phyloP scores from a whole-genome alignment of 306 rosid species.

The Coriaria nepalensis region DNA sequence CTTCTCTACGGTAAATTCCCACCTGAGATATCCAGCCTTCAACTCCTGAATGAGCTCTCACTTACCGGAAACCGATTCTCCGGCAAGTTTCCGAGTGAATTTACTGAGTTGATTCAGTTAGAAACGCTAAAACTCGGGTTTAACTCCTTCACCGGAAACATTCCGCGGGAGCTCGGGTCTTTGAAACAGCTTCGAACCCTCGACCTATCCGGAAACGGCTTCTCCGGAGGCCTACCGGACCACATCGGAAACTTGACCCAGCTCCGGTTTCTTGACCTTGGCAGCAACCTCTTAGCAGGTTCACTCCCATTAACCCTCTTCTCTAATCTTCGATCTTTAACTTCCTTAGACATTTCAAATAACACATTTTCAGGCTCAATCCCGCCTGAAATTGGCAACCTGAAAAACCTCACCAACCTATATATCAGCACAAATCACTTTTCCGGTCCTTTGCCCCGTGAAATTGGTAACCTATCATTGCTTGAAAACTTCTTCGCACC shows the following conservation, averaged over 20 bases:
- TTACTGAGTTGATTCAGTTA: constrained; percentile 26
- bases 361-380: constrained; percentile 64
- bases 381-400: constrained; percentile 53
- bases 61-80: constrained; percentile 26
- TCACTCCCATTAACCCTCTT: constrained; percentile 52
- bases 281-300: constrained; percentile 66
- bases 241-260: constrained; percentile 50
- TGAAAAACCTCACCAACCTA: constrained; percentile 53
- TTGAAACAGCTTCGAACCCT: constrained; percentile 31
- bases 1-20: constrained; percentile 48
- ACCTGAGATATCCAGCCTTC: constrained; percentile 18
- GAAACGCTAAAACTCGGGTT: constrained; percentile 38
- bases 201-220: constrained; percentile 57
- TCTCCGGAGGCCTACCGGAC: constrained; percentile 44
- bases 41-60: constrained; percentile 21
- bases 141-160: constrained; percentile 43
- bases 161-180: constrained; percentile 45
- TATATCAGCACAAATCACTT: constrained; percentile 50
- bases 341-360: constrained; percentile 67
- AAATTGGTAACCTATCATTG: constrained; percentile 54
- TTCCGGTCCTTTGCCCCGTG: constrained; percentile 57
- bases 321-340: constrained; percentile 35
- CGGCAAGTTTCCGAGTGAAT: constrained; percentile 29
- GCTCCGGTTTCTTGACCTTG: constrained; percentile 53
- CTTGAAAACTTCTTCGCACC: constrained; percentile 47